A percentile compares a stretch with the other conserved stretches of the same genome.
Evolutionary conservation across 75 land plant genomes (phyloP).

Genomic region (Adiantum capillusveneris): DNA sequence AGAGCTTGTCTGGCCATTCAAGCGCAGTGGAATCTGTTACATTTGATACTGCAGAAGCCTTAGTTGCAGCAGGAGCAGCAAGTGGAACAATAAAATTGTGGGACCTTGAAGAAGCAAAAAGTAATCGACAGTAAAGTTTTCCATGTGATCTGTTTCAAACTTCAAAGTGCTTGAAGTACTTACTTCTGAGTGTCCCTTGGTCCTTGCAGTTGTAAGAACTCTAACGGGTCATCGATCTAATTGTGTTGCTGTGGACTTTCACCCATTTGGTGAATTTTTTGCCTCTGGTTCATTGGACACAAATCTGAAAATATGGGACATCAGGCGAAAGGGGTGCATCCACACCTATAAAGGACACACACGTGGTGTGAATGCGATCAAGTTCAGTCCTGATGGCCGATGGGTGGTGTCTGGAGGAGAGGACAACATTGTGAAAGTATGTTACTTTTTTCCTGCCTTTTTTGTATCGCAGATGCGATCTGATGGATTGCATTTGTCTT

Average conservation of each 20-base stretch:
- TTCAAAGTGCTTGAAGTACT: too few relatives aligned
- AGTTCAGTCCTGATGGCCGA: conserved; percentile 94
- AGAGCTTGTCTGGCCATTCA: conserved; percentile 86
- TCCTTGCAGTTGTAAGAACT: conserved; percentile 68
- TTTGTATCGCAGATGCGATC: conserved; percentile 1
- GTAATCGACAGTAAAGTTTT: conserved; percentile 20
- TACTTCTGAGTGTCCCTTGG: too few relatives aligned
- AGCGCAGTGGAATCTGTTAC: conserved; percentile 86
- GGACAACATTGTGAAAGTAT: conserved; percentile 81
- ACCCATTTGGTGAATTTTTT: conserved; percentile 96
- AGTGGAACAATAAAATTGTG: conserved; percentile 93
- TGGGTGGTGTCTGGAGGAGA: conserved; percentile 96
- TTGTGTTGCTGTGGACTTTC: conserved; percentile 73
- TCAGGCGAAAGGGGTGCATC: conserved; percentile 80
- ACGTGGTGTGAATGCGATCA: conserved; percentile 63
- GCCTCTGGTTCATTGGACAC: conserved; percentile 91
- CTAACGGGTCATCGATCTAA: conserved; percentile 83
- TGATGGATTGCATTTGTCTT: too few relatives aligned
- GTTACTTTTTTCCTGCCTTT: not conserved
- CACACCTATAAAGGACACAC: conserved; percentile 97
- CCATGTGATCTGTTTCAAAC: too few relatives aligned
- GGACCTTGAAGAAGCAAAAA: conserved; percentile 89
- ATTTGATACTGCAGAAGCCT: conserved; percentile 75
- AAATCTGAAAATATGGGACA: conserved; percentile 90
- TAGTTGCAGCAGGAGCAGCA: conserved; percentile 85